phyloP scores from a whole-genome alignment of 2,329 filamentous ascomycete genomes.

The Gliomastix tumulicola region DNA sequence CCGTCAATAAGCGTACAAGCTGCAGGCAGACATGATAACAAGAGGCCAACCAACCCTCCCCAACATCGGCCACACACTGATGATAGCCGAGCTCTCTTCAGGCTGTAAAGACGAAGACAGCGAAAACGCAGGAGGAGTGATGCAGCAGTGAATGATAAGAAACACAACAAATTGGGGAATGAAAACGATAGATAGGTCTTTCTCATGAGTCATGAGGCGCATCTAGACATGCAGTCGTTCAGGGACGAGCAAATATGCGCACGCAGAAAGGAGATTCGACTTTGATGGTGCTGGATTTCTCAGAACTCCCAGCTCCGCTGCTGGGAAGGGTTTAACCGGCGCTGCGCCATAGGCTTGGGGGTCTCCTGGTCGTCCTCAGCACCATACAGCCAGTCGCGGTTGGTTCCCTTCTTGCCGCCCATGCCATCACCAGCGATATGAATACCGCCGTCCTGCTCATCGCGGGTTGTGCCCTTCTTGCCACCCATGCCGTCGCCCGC shows the following conservation, averaged over 20 bases:
- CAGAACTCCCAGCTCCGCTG: conserved; percentile 42
- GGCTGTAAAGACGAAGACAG: no score
- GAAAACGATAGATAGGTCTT: no score
- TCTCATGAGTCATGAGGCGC: conserved; percentile 24
- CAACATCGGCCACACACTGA: no score
- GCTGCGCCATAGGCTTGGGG: conserved; percentile 18
- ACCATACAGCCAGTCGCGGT: conserved; percentile 49
- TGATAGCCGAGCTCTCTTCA: no score
- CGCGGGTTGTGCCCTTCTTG: conserved; percentile 41
- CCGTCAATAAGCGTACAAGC: no score
- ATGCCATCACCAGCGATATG: conserved; percentile 57
- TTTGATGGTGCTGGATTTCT: no score
- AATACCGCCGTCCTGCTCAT: conserved; percentile 15
- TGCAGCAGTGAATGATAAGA: no score
- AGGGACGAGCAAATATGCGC: no score
- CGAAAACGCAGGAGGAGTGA: no score
- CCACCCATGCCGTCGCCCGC: conserved; percentile 63
- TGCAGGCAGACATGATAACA: no score
- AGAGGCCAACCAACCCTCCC: no score
- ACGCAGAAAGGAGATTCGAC: no score
- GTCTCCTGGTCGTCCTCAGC: conserved; percentile 10
- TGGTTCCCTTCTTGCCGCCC: conserved; percentile 51
- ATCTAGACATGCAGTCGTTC: conserved; percentile 18
- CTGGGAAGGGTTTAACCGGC: conserved; percentile 24
- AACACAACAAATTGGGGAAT: conserved; percentile 7